Percentiles rank a stretch among this genome's conserved stretches.
phyloP scores from a whole-genome alignment of 2,329 filamentous ascomycete genomes.

The Exophiala sideris region DNA sequence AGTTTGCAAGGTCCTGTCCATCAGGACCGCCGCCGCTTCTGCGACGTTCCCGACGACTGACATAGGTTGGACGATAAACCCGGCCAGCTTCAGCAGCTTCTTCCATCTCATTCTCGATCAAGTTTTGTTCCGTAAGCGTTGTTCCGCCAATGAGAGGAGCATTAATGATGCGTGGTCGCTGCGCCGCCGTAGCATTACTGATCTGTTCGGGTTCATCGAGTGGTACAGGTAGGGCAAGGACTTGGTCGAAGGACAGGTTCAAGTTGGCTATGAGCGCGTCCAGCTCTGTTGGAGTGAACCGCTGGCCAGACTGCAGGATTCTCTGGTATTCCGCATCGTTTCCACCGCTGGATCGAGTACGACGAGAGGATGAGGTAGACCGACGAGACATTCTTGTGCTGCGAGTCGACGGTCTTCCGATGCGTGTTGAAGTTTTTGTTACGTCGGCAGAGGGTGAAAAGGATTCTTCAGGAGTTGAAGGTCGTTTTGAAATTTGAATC shows the following conservation, averaged over 20 bases:
- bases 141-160: slow-evolving; percentile 23
- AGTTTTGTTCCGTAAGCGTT: slow-evolving; percentile 4
- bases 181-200: not conserved
- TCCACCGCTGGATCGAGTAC: too few relatives aligned
- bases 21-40: too few relatives aligned
- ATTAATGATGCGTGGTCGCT: not conserved
- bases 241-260: slow-evolving; percentile 1
- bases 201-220: slow-evolving; percentile 15
- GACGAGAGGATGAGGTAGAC: too few relatives aligned
- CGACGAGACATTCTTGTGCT: too few relatives aligned
- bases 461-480: not conserved
- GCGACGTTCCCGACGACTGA: not conserved
- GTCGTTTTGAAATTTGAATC: not conserved
- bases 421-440: too few relatives aligned
- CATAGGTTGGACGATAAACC: not conserved
- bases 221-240: slow-evolving; percentile 12
- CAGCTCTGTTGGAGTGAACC: not conserved
- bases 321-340: not conserved
- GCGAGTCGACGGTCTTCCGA: too few relatives aligned
- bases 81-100: not conserved
- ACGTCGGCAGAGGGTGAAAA: not conserved
- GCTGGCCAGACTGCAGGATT: not conserved
- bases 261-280: not conserved
- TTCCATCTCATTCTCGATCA: slow-evolving; percentile 10
- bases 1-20: too few relatives aligned